These are phyloP conservation scores for Mucor velutinosus DNA, from an alignment of 371 early-diverging fungal species.

Conservation along the genomic window DNA sequence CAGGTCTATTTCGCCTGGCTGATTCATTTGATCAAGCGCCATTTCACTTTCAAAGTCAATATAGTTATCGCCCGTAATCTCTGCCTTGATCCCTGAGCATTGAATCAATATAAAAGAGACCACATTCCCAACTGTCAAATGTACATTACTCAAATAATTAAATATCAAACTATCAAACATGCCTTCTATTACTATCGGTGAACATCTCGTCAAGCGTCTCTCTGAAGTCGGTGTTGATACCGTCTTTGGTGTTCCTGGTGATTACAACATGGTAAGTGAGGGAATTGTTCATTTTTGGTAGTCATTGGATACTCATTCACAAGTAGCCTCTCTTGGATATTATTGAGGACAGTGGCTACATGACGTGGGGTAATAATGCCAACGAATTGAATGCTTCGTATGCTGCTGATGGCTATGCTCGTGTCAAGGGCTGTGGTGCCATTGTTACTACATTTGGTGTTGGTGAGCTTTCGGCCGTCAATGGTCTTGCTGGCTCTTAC, in stretches of 20 bases:
- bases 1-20: background rate
- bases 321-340: slow-evolving; percentile 32
- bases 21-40: background rate
- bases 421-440: slow-evolving; percentile 38
- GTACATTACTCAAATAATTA: background rate
- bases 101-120: background rate
- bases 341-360: slow-evolving; percentile 36
- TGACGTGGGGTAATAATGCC: slow-evolving; percentile 44
- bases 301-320: background rate
- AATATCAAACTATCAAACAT: slow-evolving; percentile 2
- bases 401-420: slow-evolving; percentile 62
- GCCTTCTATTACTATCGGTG: slow-evolving; percentile 25
- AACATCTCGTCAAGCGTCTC: slow-evolving; percentile 43
- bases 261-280: slow-evolving; percentile 47
- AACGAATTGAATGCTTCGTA: slow-evolving; percentile 53
- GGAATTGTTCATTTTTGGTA: background rate
- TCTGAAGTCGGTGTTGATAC: slow-evolving; percentile 48
- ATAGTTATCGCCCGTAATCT: background rate
- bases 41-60: background rate
- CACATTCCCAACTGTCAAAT: background rate
- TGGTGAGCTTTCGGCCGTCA: slow-evolving; percentile 55
- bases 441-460: slow-evolving; percentile 63
- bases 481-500: slow-evolving; percentile 57
- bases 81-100: background rate
- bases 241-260: slow-evolving; percentile 53